phyloP scores from a whole-genome alignment of 805 yeast species.

The Candida taoyuanica region DNA sequence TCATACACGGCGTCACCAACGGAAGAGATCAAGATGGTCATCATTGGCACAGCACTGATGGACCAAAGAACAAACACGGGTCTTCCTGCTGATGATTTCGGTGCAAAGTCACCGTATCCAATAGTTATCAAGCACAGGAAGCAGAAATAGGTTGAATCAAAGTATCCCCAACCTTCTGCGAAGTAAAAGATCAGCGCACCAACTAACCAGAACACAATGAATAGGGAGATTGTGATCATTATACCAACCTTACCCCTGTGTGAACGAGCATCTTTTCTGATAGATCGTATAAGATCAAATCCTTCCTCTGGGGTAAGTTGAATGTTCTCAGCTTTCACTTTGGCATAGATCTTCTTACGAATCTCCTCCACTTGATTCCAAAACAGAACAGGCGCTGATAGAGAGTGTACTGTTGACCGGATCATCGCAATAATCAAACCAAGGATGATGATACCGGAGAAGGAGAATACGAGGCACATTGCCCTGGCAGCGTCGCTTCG shows the following conservation, averaged over 20 bases:
- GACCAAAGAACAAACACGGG: constrained; percentile 80
- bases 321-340: constrained; percentile 13
- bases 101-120: constrained; percentile 79
- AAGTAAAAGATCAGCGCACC: constrained; percentile 64
- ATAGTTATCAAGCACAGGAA: constrained; percentile 72
- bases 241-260: constrained; percentile 36
- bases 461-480: constrained; percentile 55
- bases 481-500: constrained; percentile 47
- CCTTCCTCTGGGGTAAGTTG: constrained; percentile 40
- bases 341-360: constrained; percentile 34
- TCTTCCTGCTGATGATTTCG: constrained; percentile 58
- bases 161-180: constrained; percentile 69
- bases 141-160: constrained; percentile 69
- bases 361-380: constrained; percentile 59
- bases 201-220: constrained; percentile 59
- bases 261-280: constrained; percentile 39
- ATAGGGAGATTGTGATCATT: constrained; percentile 36
- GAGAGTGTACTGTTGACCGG: constrained; percentile 55
- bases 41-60: constrained; percentile 75
- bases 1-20: constrained; percentile 57
- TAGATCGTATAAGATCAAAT: constrained; percentile 51
- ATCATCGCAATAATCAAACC: constrained; percentile 74
- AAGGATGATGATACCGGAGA: constrained; percentile 65
- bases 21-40: constrained; percentile 75
- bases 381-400: constrained; percentile 57